phyloP scores from a whole-genome alignment of 164 flowering plant species.

The Berberis thunbergii region DNA sequence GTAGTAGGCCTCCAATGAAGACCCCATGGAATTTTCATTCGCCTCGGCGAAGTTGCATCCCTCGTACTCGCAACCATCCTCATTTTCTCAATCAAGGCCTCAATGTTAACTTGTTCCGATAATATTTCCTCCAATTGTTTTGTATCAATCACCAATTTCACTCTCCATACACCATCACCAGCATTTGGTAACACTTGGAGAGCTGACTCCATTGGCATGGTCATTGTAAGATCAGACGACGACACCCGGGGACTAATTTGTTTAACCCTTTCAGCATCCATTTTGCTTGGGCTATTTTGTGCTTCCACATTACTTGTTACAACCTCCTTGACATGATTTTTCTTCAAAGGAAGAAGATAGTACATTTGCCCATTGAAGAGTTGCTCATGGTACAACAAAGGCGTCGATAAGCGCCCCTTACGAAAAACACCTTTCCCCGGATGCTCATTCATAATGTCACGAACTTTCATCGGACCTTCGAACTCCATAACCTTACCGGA shows the following conservation, averaged over 20 bases:
- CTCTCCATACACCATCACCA: conserved; percentile 58
- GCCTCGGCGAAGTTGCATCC: background rate
- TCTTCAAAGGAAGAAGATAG: conserved; percentile 38
- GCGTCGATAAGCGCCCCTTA: conserved; percentile 20
- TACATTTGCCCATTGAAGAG: conserved; percentile 32
- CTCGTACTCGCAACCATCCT: conserved; percentile 38
- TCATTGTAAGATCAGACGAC: conserved; percentile 10
- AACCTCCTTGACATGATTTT: background rate
- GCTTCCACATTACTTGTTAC: background rate
- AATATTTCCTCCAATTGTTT: conserved; percentile 50
- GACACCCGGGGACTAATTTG: conserved; percentile 12
- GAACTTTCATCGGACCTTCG: conserved; percentile 29
- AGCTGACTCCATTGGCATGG: conserved; percentile 16
- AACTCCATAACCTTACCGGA: conserved; percentile 35
- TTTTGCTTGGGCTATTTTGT: background rate
- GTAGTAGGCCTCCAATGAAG: background rate
- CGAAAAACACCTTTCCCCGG: conserved; percentile 48
- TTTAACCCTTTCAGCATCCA: background rate
- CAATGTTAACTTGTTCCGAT: conserved; percentile 48
- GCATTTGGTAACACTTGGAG: conserved; percentile 40
- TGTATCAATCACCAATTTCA: conserved; percentile 48
- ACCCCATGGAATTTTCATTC: conserved; percentile 14
- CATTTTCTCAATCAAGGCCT: conserved; percentile 61
- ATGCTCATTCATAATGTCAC: conserved; percentile 20
- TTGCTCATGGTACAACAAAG: conserved; percentile 23